These are phyloP conservation scores for Umbelopsis sp. DNA, from an alignment of 371 early-diverging fungal genomes.

Conservation along the genomic window DNA sequence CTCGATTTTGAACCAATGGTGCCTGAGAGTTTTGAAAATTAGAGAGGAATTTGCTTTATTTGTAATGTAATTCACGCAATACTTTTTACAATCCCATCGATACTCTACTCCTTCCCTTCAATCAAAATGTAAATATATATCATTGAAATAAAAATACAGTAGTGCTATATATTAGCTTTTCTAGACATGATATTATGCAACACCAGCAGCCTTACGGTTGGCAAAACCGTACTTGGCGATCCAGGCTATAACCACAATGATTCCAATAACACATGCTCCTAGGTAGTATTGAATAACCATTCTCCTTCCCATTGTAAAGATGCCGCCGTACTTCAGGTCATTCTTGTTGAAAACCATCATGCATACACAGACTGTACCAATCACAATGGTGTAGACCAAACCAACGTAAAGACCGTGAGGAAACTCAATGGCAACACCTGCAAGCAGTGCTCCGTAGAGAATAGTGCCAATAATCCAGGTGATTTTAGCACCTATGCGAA, in stretches of 20 bases:
- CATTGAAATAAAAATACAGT: not conserved
- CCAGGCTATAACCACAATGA: constrained; percentile 51
- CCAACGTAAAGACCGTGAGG: constrained; percentile 46
- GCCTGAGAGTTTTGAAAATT: not conserved
- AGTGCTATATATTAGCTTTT: not conserved
- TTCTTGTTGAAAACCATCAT: constrained; percentile 32
- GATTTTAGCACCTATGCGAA: constrained; percentile 24
- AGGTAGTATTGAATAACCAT: constrained; percentile 55
- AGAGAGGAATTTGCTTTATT: not conserved
- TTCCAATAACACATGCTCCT: constrained; percentile 44
- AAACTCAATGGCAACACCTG: constrained; percentile 51
- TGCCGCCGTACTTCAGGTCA: constrained; percentile 34
- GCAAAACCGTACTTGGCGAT: constrained; percentile 46
- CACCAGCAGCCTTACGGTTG: constrained; percentile 45
- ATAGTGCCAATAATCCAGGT: constrained; percentile 40
- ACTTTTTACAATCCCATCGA: not conserved
- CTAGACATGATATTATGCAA: constrained; percentile 20
- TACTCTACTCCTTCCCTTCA: not conserved
- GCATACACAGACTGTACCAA: constrained; percentile 29
- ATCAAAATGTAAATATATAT: not conserved
- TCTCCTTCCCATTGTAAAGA: constrained; percentile 46
- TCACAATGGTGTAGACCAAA: constrained; percentile 37
- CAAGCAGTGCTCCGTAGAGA: constrained; percentile 46
- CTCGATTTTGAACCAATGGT: not conserved
- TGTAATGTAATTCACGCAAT: not conserved